Conservation (phyloP, 2,329 filamentous ascomycete species). For the Cadophora gregata region DNA sequence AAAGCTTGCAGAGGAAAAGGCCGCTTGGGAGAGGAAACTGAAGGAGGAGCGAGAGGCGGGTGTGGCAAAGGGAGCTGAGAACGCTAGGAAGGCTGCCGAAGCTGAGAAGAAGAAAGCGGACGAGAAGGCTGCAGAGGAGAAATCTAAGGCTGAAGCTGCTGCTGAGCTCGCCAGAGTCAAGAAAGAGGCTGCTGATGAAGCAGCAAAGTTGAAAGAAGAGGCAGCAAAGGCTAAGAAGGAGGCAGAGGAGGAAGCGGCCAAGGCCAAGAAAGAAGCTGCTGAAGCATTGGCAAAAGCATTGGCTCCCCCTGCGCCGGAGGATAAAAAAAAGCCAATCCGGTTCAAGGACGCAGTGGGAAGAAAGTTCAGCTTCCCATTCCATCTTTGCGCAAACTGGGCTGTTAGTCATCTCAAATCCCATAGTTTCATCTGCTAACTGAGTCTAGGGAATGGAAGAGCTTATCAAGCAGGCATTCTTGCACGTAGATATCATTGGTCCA, state of each 20-base stretch:
- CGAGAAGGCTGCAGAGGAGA: constrained; percentile 33
- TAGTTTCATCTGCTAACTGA: constrained; percentile 37
- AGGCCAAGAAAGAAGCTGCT: constrained; percentile 52
- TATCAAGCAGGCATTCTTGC: constrained; percentile 82
- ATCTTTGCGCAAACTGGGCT: constrained; percentile 82
- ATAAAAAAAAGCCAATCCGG: constrained; percentile 70
- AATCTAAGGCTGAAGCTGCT: constrained; percentile 29
- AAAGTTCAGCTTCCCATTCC: constrained; percentile 91
- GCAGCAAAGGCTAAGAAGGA: constrained; percentile 53
- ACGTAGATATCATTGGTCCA: constrained; percentile 77
- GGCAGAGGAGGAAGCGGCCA: constrained; percentile 37
- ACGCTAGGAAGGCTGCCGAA: constrained; percentile 42
- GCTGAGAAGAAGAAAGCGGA: constrained; percentile 27
- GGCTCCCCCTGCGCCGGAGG: constrained; percentile 38
- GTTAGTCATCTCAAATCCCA: constrained; percentile 56
- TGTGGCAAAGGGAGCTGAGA: constrained; percentile 36
- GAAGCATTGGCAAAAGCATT: constrained; percentile 54
- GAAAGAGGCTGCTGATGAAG: constrained; percentile 44
- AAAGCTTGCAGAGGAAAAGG: constrained; percentile 35
- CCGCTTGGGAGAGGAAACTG: constrained; percentile 44
- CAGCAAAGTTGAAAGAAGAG: constrained; percentile 50
- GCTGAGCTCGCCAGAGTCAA: constrained; percentile 38
- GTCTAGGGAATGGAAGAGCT: constrained; percentile 82
- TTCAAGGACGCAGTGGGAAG: constrained; percentile 92
- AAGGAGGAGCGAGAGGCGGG: constrained; percentile 50